phyloP scores from a whole-genome alignment of 352 stramenopile genomes.

The Aphanomyces cochlioides region DNA sequence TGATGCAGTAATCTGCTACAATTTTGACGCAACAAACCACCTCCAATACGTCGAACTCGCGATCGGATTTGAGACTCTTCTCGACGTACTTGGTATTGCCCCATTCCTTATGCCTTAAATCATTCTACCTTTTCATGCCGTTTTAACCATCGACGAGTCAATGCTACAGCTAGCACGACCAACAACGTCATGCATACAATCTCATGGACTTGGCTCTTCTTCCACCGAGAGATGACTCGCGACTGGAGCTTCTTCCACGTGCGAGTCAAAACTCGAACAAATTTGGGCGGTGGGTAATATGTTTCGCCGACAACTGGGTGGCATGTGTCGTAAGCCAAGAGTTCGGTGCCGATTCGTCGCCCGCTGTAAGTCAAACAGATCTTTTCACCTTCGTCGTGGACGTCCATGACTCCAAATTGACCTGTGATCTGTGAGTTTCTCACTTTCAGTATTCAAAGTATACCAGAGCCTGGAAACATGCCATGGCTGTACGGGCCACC shows the following conservation, averaged over 20 bases:
- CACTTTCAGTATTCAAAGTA: not conserved
- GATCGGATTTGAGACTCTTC: conserved; percentile 80
- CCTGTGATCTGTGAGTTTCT: conserved; percentile 26
- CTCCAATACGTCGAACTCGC: conserved; percentile 85
- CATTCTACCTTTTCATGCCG: not conserved
- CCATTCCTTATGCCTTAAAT: conserved; percentile 44
- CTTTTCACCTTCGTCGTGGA: conserved; percentile 62
- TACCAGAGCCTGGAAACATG: conserved; percentile 59
- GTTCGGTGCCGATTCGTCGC: conserved; percentile 51
- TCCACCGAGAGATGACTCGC: conserved; percentile 11
- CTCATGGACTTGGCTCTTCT: not conserved
- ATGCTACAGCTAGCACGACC: too few relatives aligned
- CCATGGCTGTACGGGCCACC: conserved; percentile 86
- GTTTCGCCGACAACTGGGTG: conserved; percentile 38
- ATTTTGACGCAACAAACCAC: conserved; percentile 47
- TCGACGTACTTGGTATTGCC: conserved; percentile 62
- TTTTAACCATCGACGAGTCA: too few relatives aligned
- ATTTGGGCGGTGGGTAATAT: conserved; percentile 62
- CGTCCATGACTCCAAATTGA: conserved; percentile 77
- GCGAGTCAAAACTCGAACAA: conserved; percentile 51
- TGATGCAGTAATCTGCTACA: conserved; percentile 84
- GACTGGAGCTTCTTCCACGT: conserved; percentile 50
- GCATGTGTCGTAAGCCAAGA: conserved; percentile 77
- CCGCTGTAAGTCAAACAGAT: conserved; percentile 72
- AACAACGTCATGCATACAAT: too few relatives aligned